Evolutionary conservation across 2,329 filamentous ascomycete genomes (phyloP).

Genomic region (Aspergillus oerlinghausenensis): DNA sequence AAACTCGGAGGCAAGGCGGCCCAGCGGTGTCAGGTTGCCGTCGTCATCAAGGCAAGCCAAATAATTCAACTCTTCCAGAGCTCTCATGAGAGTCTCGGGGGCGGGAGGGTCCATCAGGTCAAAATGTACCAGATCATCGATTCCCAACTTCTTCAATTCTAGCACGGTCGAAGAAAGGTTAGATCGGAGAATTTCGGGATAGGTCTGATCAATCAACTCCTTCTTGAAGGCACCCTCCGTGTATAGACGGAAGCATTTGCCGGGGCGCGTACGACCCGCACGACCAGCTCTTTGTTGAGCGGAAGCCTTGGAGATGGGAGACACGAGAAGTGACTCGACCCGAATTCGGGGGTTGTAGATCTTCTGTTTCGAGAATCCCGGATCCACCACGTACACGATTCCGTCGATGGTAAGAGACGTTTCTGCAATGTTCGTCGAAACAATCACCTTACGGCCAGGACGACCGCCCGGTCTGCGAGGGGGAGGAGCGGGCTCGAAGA

Average conservation of each 20-base stretch:
- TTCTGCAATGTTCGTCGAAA: slow-evolving; percentile 97
- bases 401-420: slow-evolving; percentile 97
- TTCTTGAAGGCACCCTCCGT: slow-evolving; percentile 96
- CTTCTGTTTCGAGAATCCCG: slow-evolving; percentile 98
- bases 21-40: slow-evolving; percentile 82
- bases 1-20: slow-evolving; percentile 86
- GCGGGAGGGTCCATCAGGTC: slow-evolving; percentile 98
- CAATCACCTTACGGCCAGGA: slow-evolving; percentile 88
- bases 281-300: slow-evolving; percentile 96
- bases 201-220: slow-evolving; percentile 94
- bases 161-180: slow-evolving; percentile 93
- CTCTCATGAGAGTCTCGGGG: slow-evolving; percentile 96
- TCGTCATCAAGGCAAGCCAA: slow-evolving; percentile 95
- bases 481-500: slow-evolving; percentile 83
- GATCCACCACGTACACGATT: slow-evolving; percentile 98
- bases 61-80: slow-evolving; percentile 95
- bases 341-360: slow-evolving; percentile 97
- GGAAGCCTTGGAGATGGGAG: slow-evolving; percentile 94
- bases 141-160: slow-evolving; percentile 93
- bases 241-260: slow-evolving; percentile 97
- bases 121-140: slow-evolving; percentile 95
- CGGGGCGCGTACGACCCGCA: slow-evolving; percentile 96
- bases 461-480: slow-evolving; percentile 69
- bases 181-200: slow-evolving; percentile 90
- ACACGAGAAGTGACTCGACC: slow-evolving; percentile 95